Percentiles rank a stretch among this genome's conserved stretches.
phyloP scores from a whole-genome alignment of 192 early-diverging fungal species.

The Coemansia sp. region DNA sequence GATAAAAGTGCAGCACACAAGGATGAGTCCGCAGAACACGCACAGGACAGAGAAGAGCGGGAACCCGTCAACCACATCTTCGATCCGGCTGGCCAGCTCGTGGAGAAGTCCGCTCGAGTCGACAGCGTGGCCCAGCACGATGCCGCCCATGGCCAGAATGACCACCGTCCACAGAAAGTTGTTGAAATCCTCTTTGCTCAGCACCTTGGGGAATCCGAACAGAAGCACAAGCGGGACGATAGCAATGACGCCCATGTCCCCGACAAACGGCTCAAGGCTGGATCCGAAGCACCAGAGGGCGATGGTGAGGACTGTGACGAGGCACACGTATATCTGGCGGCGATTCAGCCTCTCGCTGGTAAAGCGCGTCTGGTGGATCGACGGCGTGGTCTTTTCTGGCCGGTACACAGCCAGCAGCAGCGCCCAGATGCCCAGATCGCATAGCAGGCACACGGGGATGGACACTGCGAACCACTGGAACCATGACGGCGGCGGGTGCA shows the following conservation, averaged over 20 bases:
- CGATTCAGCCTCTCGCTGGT: conserved; percentile 34
- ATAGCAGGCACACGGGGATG: conserved; percentile 78
- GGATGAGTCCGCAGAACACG: conserved; percentile 74
- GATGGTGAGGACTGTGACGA: conserved; percentile 76
- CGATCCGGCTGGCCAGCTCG: conserved; percentile 73
- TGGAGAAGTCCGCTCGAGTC: conserved; percentile 81
- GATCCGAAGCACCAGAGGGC: conserved; percentile 87
- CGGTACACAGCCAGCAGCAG: conserved; percentile 78
- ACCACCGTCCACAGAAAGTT: conserved; percentile 93
- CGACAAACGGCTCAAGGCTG: conserved; percentile 69
- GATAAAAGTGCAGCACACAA: conserved; percentile 89
- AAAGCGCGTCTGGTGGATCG: conserved; percentile 56
- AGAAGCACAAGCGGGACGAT: conserved; percentile 88
- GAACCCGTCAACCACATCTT: conserved; percentile 62
- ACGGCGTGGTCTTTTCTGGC: conserved; percentile 67
- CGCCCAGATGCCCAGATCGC: conserved; percentile 81
- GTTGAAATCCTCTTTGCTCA: conserved; percentile 97
- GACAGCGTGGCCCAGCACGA: conserved; percentile 89
- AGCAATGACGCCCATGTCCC: conserved; percentile 96
- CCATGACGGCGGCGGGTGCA: conserved; percentile 88
- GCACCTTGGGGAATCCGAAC: conserved; percentile 80
- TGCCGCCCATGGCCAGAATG: conserved; percentile 92
- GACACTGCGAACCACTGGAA: conserved; percentile 86
- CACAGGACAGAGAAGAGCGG: conserved; percentile 70
- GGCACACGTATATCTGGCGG: conserved; percentile 77